phyloP scores from a whole-genome alignment of 1,284 basidiomycete species.

The Malassezia pachydermatis region DNA sequence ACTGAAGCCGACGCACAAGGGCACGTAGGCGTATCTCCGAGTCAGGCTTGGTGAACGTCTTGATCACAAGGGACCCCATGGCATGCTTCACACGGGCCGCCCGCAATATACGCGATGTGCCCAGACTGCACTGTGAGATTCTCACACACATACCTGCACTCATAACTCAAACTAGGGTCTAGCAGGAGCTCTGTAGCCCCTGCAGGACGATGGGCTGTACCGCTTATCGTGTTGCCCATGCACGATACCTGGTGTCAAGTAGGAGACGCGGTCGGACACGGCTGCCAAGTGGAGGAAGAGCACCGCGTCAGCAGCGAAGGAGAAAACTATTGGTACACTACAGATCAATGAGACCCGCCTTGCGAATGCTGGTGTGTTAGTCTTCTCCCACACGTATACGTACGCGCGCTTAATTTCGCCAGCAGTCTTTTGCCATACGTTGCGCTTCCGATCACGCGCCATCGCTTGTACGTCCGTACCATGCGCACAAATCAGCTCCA shows the following conservation, averaged over 20 bases:
- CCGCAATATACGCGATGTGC: conserved; percentile 87
- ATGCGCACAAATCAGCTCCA: conserved; percentile 61
- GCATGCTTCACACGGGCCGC: conserved; percentile 68
- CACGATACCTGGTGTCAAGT: not conserved
- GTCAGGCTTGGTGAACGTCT: conserved; percentile 74
- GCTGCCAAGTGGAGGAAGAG: too few relatives aligned
- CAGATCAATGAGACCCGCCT: conserved; percentile 7
- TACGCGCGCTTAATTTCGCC: conserved; percentile 60
- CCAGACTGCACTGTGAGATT: conserved; percentile 55
- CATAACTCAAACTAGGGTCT: conserved; percentile 9
- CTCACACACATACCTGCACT: conserved; percentile 2
- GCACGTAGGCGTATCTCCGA: conserved; percentile 60
- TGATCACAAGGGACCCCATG: conserved; percentile 63
- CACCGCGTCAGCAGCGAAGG: too few relatives aligned
- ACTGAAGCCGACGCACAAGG: conserved; percentile 61
- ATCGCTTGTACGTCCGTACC: conserved; percentile 65
- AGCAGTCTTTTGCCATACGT: conserved; percentile 73
- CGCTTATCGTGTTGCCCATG: conserved; percentile 14
- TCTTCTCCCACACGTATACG: conserved; percentile 2
- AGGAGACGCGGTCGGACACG: too few relatives aligned
- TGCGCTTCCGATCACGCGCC: conserved; percentile 68
- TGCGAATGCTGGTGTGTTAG: conserved; percentile 11
- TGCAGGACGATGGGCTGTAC: conserved; percentile 5
- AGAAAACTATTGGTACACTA: conserved; percentile 2
- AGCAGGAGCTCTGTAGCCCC: conserved; percentile 11